These are phyloP conservation scores for Usnea hakonensis DNA, from an alignment of 495 filamentous ascomycete species.

Conservation along the genomic window DNA sequence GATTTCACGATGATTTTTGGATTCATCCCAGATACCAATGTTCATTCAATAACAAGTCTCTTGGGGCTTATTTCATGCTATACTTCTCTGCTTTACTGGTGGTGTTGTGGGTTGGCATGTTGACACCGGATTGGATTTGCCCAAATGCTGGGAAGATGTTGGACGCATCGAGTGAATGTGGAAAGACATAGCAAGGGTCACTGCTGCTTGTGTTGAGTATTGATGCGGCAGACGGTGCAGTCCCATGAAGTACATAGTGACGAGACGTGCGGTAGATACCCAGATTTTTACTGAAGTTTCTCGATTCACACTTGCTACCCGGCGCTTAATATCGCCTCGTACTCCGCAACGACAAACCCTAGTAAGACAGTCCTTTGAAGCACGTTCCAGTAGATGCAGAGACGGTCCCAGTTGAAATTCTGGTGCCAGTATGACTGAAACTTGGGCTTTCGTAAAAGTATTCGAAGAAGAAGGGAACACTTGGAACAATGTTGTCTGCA, in stretches of 20 bases:
- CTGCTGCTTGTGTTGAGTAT: too few relatives aligned
- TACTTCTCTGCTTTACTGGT: background rate
- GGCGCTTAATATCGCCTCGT: background rate
- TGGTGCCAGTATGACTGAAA: background rate
- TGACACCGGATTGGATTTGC: background rate
- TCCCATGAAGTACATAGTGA: background rate
- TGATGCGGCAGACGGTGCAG: background rate
- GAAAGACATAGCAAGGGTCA: background rate
- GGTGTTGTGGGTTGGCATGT: background rate
- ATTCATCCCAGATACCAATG: background rate
- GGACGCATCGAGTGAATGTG: background rate
- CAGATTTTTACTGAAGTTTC: background rate
- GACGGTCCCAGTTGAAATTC: background rate
- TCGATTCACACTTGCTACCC: background rate
- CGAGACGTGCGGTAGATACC: background rate
- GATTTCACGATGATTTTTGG: background rate
- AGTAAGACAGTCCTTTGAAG: background rate
- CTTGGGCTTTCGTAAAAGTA: background rate
- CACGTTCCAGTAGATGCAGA: background rate
- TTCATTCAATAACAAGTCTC: background rate
- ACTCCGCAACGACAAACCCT: background rate
- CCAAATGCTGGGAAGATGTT: background rate
- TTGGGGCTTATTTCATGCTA: background rate
- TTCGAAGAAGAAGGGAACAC: background rate
- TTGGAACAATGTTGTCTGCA: slow-evolving; percentile 80